Evolutionary conservation across 352 stramenopile genomes (phyloP).

Genomic region (Phytophthora vignae): DNA sequence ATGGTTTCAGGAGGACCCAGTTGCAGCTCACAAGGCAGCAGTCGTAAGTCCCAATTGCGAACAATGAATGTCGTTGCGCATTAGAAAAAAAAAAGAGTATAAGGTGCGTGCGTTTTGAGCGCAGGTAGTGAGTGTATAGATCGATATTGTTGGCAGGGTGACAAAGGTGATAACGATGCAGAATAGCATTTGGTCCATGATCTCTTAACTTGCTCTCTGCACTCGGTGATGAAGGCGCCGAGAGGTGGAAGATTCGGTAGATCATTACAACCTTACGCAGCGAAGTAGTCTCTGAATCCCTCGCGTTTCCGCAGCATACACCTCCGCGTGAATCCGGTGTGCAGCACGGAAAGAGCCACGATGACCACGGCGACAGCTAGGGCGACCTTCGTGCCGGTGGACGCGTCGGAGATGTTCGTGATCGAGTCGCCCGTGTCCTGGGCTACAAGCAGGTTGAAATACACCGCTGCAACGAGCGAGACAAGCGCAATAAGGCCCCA

Average conservation of each 20-base stretch:
- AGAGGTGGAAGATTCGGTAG: not conserved
- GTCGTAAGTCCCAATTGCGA: conserved; percentile 11
- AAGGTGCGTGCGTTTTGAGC: conserved; percentile 14
- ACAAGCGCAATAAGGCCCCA: conserved; percentile 84
- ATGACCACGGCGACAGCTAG: conserved; percentile 55
- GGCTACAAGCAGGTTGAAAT: conserved; percentile 85
- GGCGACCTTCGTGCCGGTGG: conserved; percentile 64
- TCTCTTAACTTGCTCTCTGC: not conserved
- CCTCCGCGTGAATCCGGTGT: conserved; percentile 74
- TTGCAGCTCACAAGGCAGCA: conserved; percentile 15
- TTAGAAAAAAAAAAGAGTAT: conserved; percentile 27
- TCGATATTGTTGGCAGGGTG: conserved; percentile 12
- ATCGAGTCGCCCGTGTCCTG: conserved; percentile 60
- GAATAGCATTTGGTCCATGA: conserved; percentile 21
- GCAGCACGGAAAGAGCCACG: conserved; percentile 64
- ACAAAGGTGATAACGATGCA: conserved; percentile 8
- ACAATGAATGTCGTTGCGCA: conserved; percentile 15
- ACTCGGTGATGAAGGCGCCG: not conserved
- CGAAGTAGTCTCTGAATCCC: conserved; percentile 46
- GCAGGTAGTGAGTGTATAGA: conserved; percentile 17
- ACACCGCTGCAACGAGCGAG: conserved; percentile 80
- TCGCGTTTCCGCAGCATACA: conserved; percentile 73
- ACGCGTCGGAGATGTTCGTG: conserved; percentile 59
- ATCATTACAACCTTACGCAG: conserved; percentile 26
- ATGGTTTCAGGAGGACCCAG: not conserved